Percentiles rank a stretch among this genome's conserved stretches.
Evolutionary conservation across 805 yeast genomes (phyloP).

Genomic region (Candida manassasensis): DNA sequence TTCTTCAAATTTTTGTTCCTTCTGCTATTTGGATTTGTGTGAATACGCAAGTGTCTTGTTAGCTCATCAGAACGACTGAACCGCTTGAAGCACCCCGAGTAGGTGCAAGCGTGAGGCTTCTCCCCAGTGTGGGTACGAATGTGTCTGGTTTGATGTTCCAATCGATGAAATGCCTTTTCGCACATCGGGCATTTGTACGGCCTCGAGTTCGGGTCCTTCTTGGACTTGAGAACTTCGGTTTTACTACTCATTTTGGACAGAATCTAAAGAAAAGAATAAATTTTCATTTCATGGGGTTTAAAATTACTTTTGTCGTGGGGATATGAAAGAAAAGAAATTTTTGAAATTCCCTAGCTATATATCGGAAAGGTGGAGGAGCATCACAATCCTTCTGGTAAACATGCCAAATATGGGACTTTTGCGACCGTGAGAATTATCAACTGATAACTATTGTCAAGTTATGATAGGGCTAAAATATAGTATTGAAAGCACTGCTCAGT

Average conservation of each 20-base stretch:
- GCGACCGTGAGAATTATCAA: too few relatives aligned
- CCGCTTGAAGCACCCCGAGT: conserved; percentile 77
- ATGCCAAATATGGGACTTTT: too few relatives aligned
- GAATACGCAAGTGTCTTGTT: conserved; percentile 66
- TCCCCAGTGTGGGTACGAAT: conserved; percentile 92
- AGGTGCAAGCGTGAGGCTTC: conserved; percentile 81
- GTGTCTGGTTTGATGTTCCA: conserved; percentile 90
- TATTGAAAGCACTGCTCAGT: too few relatives aligned
- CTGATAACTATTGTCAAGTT: too few relatives aligned
- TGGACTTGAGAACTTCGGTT: conserved; percentile 8
- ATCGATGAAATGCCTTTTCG: conserved; percentile 78
- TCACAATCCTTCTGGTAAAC: too few relatives aligned
- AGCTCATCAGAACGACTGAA: conserved; percentile 81
- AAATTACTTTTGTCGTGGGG: conserved; percentile 1
- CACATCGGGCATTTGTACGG: conserved; percentile 87
- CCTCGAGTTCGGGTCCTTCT: conserved; percentile 34
- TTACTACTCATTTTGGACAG: conserved; percentile 5
- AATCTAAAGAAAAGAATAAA: background rate
- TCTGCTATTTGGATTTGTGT: conserved; percentile 59
- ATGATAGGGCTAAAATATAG: too few relatives aligned
- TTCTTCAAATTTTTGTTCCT: conserved; percentile 45
- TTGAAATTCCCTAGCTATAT: background rate
- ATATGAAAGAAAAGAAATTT: conserved; percentile 1
- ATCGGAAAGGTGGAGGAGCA: conserved; percentile 5
- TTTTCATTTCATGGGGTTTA: background rate